Evolutionary conservation across 176 grass and related monocot species (phyloP).

Genomic region (Eleusine indica): DNA sequence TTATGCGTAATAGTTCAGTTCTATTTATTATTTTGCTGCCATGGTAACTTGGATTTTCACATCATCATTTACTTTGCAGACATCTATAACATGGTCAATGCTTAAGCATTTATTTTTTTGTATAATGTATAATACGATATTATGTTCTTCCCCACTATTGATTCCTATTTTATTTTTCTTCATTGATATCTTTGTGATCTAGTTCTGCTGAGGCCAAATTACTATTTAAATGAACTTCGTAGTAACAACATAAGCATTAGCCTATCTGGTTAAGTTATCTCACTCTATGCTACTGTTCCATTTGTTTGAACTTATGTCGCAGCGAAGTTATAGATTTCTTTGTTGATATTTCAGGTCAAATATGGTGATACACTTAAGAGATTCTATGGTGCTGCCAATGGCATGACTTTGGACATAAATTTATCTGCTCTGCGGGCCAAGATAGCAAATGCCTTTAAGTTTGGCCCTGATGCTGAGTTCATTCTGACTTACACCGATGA

Average conservation of each 20-base stretch:
- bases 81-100: not conserved
- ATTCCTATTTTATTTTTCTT: not conserved
- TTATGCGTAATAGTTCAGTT: not conserved
- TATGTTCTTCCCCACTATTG: not conserved
- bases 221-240: not conserved
- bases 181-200: not conserved
- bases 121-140: not conserved
- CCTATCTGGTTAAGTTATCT: not conserved
- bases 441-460: slow-evolving; percentile 72
- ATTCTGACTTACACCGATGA: slow-evolving; percentile 78
- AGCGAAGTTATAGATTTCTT: not conserved
- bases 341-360: slow-evolving; percentile 64
- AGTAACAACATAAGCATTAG: not conserved
- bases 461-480: slow-evolving; percentile 57
- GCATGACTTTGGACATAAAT: slow-evolving; percentile 43
- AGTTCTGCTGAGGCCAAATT: not conserved
- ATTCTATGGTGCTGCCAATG: slow-evolving; percentile 54
- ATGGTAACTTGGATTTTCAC: not conserved
- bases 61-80: not conserved
- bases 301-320: not conserved
- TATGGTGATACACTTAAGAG: slow-evolving; percentile 81
- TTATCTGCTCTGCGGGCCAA: slow-evolving; percentile 60
- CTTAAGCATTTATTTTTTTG: not conserved
- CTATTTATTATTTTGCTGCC: not conserved
- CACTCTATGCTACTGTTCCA: not conserved